phyloP scores from a whole-genome alignment of 2,329 filamentous ascomycete genomes.

The Claviceps cyperi region DNA sequence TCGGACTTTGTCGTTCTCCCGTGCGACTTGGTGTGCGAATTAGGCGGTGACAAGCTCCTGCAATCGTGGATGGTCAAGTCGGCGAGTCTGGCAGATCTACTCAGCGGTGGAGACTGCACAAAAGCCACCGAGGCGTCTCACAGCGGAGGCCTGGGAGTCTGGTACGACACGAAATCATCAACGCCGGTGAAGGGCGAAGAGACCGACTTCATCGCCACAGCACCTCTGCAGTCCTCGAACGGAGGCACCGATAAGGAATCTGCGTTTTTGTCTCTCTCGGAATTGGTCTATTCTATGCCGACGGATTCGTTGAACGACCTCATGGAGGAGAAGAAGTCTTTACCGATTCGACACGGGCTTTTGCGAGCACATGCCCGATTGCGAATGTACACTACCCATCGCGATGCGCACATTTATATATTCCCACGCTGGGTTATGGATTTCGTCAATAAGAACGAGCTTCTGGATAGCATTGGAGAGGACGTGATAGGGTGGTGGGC shows the following conservation, averaged over 20 bases:
- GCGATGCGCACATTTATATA: conserved; percentile 89
- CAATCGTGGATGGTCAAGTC: conserved; percentile 88
- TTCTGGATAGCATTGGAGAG: conserved; percentile 76
- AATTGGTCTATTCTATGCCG: conserved; percentile 72
- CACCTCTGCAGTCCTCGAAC: conserved; percentile 46
- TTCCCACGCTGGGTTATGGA: conserved; percentile 86
- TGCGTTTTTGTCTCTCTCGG: conserved; percentile 54
- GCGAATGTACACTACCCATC: conserved; percentile 67
- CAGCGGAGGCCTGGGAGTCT: conserved; percentile 75
- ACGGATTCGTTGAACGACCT: conserved; percentile 81
- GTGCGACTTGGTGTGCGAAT: conserved; percentile 84
- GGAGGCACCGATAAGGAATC: conserved; percentile 35
- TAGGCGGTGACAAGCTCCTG: conserved; percentile 67
- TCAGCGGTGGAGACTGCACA: conserved; percentile 31
- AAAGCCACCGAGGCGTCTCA: conserved; percentile 26
- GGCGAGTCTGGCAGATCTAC: conserved; percentile 49
- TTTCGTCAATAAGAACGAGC: conserved; percentile 64
- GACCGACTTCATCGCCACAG: conserved; percentile 78
- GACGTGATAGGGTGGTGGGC: conserved; percentile 93
- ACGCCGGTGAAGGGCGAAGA: conserved; percentile 76
- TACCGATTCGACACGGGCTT: conserved; percentile 63
- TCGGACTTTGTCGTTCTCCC: conserved; percentile 83
- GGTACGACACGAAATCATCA: conserved; percentile 72
- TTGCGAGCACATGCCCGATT: conserved; percentile 61
- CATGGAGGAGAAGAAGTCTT: conserved; percentile 56